These are phyloP conservation scores for Fraxinus platypoda DNA, from an alignment of 305 asterid genomes.

Conservation along the genomic window DNA sequence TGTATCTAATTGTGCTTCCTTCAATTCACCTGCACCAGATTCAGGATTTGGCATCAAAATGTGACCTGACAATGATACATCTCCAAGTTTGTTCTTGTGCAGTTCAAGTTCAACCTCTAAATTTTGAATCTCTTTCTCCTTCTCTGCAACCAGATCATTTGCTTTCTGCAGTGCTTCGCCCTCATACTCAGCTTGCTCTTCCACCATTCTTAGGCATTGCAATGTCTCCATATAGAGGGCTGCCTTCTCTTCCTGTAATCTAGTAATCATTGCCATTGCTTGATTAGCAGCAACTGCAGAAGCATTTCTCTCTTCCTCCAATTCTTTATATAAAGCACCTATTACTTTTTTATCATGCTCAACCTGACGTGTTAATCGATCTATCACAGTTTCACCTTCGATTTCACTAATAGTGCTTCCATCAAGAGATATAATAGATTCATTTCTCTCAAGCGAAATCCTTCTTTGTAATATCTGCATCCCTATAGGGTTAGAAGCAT, in stretches of 20 bases:
- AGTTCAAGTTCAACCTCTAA: constrained; percentile 50
- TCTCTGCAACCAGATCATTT: constrained; percentile 50
- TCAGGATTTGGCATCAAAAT: background rate
- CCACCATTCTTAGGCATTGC: constrained; percentile 77
- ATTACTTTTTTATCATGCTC: constrained; percentile 66
- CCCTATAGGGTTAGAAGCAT: background rate
- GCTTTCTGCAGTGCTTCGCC: constrained; percentile 73
- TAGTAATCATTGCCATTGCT: constrained; percentile 92
- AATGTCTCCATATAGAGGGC: constrained; percentile 75
- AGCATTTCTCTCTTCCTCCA: constrained; percentile 89
- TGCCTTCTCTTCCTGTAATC: constrained; percentile 88
- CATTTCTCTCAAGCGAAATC: constrained; percentile 84
- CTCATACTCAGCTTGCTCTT: constrained; percentile 84
- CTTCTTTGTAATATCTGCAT: constrained; percentile 42
- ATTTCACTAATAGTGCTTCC: constrained; percentile 65
- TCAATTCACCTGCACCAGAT: background rate
- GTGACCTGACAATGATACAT: background rate
- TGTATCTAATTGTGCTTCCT: constrained; percentile 15
- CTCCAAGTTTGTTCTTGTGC: constrained; percentile 40
- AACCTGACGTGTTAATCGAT: constrained; percentile 64
- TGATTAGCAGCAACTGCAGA: constrained; percentile 81
- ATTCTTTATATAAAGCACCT: constrained; percentile 58
- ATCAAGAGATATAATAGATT: constrained; percentile 67
- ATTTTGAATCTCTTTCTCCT: constrained; percentile 55
- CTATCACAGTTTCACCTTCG: constrained; percentile 73